Evolutionary conservation across 352 stramenopile genomes (phyloP).

Genomic region (Poterioochromonas sp.): DNA sequence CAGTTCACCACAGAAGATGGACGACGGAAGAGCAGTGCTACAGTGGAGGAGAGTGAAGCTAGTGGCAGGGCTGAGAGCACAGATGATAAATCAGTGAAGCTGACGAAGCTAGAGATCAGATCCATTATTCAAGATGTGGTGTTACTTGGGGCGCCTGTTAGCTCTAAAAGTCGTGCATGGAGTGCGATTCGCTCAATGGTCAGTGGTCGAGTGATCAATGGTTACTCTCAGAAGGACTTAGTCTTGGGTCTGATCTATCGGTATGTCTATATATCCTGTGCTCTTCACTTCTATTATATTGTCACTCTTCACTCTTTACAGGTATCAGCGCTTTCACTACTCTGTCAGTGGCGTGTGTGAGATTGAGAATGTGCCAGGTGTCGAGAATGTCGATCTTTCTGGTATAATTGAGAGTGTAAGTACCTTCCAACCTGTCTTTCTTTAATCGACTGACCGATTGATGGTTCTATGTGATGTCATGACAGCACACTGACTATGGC

Average conservation of each 20-base stretch:
- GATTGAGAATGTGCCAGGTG: not conserved
- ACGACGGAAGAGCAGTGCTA: not conserved
- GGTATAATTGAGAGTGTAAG: not conserved
- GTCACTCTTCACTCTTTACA: not conserved
- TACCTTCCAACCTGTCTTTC: not conserved
- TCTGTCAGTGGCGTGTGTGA: not conserved
- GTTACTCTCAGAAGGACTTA: not conserved
- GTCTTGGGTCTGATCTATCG: not conserved
- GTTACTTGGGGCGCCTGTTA: constrained; percentile 4
- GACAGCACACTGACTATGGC: constrained; percentile 29
- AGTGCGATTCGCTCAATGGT: not conserved
- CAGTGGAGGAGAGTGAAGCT: not conserved
- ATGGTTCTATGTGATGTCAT: not conserved
- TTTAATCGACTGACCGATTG: not conserved
- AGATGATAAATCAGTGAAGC: no score
- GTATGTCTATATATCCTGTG: not conserved
- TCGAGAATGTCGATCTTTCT: constrained; percentile 18
- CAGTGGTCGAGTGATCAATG: constrained; percentile 19
- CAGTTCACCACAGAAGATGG: not conserved
- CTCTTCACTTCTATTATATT: not conserved
- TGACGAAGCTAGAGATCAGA: no score
- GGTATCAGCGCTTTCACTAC: not conserved
- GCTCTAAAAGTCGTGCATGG: not conserved
- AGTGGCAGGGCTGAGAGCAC: not conserved
- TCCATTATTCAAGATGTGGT: constrained; percentile 21